Evolutionary conservation across 257 asterid species (phyloP), one percentile per base, ranked within the genome.

Genomic region (Euphrasia confusa): DNA sequence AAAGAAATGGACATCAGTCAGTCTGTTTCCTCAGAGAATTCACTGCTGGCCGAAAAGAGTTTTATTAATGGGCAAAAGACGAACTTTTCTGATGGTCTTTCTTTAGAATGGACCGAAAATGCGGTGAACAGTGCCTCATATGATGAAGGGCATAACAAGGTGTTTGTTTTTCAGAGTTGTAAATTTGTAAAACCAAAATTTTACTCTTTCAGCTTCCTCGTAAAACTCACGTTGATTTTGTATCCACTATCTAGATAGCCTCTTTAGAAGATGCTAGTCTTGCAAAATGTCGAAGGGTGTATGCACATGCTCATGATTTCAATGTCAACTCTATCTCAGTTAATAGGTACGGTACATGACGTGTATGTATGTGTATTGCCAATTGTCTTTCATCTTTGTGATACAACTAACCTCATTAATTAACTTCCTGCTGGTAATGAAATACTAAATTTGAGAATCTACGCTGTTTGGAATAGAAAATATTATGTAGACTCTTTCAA

Each of bases 291-390:
- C 82, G 81, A 71, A 84, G 74, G 71, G 85, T 78, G 66, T 84
- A 80, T 69, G 78, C 87, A 0, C 85, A 83, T 72, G 90, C 95
- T 69, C 95, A 87, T 71, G 90, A 84, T 72, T 87, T 84, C 80
- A 84, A 78, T 69, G 47, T 83, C 63, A 80, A 84, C 81, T 84
- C 94, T 24, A 70, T 84, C 73, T 87, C 95, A 40, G 76, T 80
- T 39, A 87, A 87, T 70, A 87, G 95, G 95, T 87, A 70, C 2
- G 11, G 12, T 37, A 11, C 12, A 37, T 9, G 10, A 6, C 18
- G 10, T 14, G 30, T 15, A 4, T 50, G 56, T 50, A 9, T 50
- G 13, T 50, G 10, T n/a, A 48, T 45, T 3, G 7, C 52, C 6
- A 1, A 45, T 45, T 4, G 6, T 12, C 6, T 4, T 12, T 45